phyloP scores from a whole-genome alignment of 2,329 filamentous ascomycete species.

The Cordyceps farinosa region DNA sequence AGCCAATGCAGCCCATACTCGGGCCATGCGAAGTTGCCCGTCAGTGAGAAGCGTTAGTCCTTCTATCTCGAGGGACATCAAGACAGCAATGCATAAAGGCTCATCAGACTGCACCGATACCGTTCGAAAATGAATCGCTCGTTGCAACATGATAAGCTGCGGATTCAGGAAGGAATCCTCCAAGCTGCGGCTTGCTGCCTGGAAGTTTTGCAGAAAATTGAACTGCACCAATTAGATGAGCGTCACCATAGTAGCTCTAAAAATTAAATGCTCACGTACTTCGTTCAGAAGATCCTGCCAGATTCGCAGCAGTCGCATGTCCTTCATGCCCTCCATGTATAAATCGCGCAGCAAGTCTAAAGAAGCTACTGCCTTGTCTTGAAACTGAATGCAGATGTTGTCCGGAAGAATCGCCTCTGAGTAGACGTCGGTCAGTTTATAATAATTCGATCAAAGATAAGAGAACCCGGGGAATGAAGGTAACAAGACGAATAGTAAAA shows the following conservation, averaged over 20 bases:
- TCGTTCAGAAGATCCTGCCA: slow-evolving; percentile 23
- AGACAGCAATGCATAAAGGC: slow-evolving; percentile 30
- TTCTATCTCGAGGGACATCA: slow-evolving; percentile 25
- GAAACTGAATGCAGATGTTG: slow-evolving; percentile 32
- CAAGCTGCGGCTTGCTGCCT: not conserved
- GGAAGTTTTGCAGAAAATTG: slow-evolving; percentile 20
- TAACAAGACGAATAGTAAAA: too few species aligned
- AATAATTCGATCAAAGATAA: too few species aligned
- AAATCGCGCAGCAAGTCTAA: slow-evolving; percentile 19
- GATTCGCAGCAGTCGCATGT: slow-evolving; percentile 21
- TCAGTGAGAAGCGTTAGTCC: slow-evolving; percentile 19
- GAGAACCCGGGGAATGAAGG: too few species aligned
- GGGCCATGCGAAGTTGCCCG: slow-evolving; percentile 23
- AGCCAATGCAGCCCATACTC: slow-evolving; percentile 25
- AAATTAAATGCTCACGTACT: slow-evolving; percentile 9
- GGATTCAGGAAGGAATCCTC: not conserved
- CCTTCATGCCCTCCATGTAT: too few species aligned
- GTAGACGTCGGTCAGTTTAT: not conserved
- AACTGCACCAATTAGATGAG: slow-evolving; percentile 18
- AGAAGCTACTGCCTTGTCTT: slow-evolving; percentile 26
- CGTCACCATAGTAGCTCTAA: too few species aligned
- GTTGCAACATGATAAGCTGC: slow-evolving; percentile 23
- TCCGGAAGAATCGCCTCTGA: slow-evolving; percentile 32
- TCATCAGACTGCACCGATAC: slow-evolving; percentile 30
- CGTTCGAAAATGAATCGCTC: slow-evolving; percentile 26